phyloP scores from a whole-genome alignment of 2,329 filamentous ascomycete species.

The Penicillium crustosum region DNA sequence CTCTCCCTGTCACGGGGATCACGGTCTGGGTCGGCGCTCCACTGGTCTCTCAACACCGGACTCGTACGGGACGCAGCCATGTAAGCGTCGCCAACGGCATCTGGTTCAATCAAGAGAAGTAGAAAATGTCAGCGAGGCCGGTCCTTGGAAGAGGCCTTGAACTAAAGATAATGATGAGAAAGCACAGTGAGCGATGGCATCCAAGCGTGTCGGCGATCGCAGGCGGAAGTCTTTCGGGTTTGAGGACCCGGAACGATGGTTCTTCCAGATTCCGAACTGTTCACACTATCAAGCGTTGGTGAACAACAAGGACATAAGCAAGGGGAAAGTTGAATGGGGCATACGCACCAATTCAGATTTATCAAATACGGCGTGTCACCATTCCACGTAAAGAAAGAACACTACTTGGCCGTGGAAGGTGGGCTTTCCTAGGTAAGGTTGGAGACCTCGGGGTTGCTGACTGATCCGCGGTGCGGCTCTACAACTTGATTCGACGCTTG shows the following conservation, averaged over 20 bases:
- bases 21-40: constrained; percentile 48
- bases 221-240: constrained; percentile 31
- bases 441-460: constrained; percentile 7
- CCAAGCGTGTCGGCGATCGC: constrained; percentile 29
- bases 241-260: constrained; percentile 30
- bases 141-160: constrained; percentile 12
- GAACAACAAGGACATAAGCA: constrained; percentile 19
- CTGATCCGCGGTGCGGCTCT: constrained; percentile 18
- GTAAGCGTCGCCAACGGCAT: constrained; percentile 46
- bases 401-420: constrained; percentile 3
- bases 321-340: constrained; percentile 12
- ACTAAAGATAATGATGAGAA: constrained; percentile 12
- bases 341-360: constrained; percentile 18
- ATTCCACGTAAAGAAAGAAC: neutral
- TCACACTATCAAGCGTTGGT: constrained; percentile 1
- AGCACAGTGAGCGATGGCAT: constrained; percentile 23
- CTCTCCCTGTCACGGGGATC: constrained; percentile 38
- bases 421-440: neutral
- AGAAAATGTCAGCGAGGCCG: constrained; percentile 7
- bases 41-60: constrained; percentile 53
- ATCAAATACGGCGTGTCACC: constrained; percentile 4
- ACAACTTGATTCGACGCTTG: constrained; percentile 18
- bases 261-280: constrained; percentile 31
- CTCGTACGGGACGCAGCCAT: constrained; percentile 53
- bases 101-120: constrained; percentile 27